phyloP scores from a whole-genome alignment of 306 rosid species.

The Ceratonia siliqua region DNA sequence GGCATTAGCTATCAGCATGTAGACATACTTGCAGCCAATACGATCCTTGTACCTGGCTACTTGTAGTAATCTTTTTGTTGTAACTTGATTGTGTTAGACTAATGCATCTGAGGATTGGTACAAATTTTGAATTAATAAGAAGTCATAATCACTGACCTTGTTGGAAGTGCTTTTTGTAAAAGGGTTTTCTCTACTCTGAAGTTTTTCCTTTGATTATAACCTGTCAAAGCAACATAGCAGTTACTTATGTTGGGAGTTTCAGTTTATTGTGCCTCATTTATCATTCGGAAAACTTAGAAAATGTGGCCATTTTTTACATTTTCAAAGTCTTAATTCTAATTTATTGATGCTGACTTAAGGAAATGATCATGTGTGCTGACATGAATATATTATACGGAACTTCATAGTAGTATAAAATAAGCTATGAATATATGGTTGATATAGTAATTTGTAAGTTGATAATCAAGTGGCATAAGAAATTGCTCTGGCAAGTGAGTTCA shows the following conservation, averaged over 20 bases:
- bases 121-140: not conserved
- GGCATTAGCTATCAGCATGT: too few species aligned
- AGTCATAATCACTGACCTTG: not conserved
- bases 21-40: too few species aligned
- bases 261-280: not conserved
- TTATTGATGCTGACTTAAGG: not conserved
- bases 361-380: not conserved
- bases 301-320: too few species aligned
- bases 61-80: too few species aligned
- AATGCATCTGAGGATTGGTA: too few species aligned
- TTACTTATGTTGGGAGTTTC: not conserved
- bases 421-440: too few species aligned
- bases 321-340: not conserved
- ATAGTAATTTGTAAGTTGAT: not conserved
- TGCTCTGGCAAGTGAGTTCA: not conserved
- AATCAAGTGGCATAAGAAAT: not conserved
- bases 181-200: too few species aligned
- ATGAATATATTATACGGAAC: not conserved
- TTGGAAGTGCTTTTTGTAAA: too few species aligned
- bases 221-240: not conserved
- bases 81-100: too few species aligned
- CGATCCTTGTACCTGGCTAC: too few species aligned
- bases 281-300: too few species aligned
- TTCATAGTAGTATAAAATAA: too few species aligned
- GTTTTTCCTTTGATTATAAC: not conserved